A percentile compares a stretch with the other conserved stretches of the same genome.
Evolutionary conservation across 169 alveolate genomes (phyloP).

Genomic region (Plasmodium reichenowi): DNA sequence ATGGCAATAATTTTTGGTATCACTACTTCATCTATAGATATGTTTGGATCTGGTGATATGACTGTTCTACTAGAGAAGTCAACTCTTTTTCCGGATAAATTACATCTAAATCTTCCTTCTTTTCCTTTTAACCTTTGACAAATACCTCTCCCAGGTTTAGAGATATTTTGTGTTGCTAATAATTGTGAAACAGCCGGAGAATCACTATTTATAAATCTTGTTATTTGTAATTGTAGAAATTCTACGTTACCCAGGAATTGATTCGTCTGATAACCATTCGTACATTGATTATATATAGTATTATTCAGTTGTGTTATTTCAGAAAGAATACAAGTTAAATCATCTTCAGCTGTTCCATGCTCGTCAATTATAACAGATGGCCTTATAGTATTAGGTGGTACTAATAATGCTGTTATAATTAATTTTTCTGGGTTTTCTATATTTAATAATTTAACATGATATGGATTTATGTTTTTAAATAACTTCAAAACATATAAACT

Average conservation of each 20-base stretch:
- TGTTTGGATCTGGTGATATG: slow-evolving; percentile 99
- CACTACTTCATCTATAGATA: slow-evolving; percentile 97
- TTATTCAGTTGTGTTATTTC: slow-evolving; percentile 91
- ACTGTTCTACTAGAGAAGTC: slow-evolving; percentile 99
- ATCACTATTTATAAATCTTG: slow-evolving; percentile 94
- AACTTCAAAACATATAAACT: slow-evolving; percentile 93
- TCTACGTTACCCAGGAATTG: slow-evolving; percentile 92
- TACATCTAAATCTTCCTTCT: slow-evolving; percentile 99
- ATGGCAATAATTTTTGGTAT: slow-evolving; percentile 98
- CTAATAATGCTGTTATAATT: slow-evolving; percentile 92
- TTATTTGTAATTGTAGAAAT: slow-evolving; percentile 90
- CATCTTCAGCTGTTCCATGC: slow-evolving; percentile 95
- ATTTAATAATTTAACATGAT: slow-evolving; percentile 93
- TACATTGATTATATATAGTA: slow-evolving; percentile 88
- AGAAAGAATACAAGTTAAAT: slow-evolving; percentile 93
- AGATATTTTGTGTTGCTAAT: slow-evolving; percentile 84
- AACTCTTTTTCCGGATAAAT: slow-evolving; percentile 99
- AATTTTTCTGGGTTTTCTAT: slow-evolving; percentile 94
- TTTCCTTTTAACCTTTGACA: slow-evolving; percentile 91
- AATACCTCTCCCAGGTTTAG: slow-evolving; percentile 88
- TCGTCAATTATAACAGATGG: slow-evolving; percentile 96
- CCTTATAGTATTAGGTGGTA: slow-evolving; percentile 98
- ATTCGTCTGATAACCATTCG: slow-evolving; percentile 89
- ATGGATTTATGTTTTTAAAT: slow-evolving; percentile 91
- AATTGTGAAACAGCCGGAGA: slow-evolving; percentile 94